These are phyloP conservation scores for Skeletonema grethae DNA, from an alignment of 108 stramenopile genomes.

Conservation along the genomic window DNA sequence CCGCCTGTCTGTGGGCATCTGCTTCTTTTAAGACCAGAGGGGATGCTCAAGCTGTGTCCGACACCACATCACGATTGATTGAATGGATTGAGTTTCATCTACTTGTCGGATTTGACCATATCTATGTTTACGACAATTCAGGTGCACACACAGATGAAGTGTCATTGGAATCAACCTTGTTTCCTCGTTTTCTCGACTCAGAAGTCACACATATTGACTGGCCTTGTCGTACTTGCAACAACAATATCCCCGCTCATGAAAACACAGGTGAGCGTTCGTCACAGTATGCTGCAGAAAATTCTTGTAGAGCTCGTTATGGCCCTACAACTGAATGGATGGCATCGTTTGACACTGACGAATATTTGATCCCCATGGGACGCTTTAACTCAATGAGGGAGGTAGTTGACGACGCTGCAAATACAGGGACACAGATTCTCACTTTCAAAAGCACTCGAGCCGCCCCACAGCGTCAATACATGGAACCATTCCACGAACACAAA, in stretches of 20 bases:
- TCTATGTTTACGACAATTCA: conserved; percentile 83
- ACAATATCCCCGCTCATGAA: conserved; percentile 64
- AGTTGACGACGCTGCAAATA: conserved; percentile 53
- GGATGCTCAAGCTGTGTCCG: conserved; percentile 45
- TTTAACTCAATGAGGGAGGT: conserved; percentile 34
- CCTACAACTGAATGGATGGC: conserved; percentile 77
- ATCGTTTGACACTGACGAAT: conserved; percentile 83
- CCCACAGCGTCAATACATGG: conserved; percentile 37
- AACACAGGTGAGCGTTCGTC: conserved; percentile 76
- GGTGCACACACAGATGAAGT: conserved; percentile 27
- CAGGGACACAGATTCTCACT: conserved; percentile 58
- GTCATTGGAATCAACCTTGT: conserved; percentile 27
- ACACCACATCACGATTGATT: conserved; percentile 54
- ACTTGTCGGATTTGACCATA: conserved; percentile 78
- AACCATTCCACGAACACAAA: conserved; percentile 42
- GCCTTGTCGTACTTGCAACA: conserved; percentile 76
- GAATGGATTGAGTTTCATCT: conserved; percentile 89
- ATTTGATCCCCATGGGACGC: conserved; percentile 59
- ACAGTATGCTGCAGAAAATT: conserved; percentile 86
- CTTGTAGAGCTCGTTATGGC: conserved; percentile 75
- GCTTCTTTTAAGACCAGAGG: conserved; percentile 55
- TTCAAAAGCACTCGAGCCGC: conserved; percentile 55
- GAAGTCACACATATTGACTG: conserved; percentile 67
- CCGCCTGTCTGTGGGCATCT: conserved; percentile 72
- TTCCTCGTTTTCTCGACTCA: conserved; percentile 42